These are phyloP conservation scores for Fragilaria crotonensis DNA, from an alignment of 108 stramenopile genomes.

Conservation along the genomic window DNA sequence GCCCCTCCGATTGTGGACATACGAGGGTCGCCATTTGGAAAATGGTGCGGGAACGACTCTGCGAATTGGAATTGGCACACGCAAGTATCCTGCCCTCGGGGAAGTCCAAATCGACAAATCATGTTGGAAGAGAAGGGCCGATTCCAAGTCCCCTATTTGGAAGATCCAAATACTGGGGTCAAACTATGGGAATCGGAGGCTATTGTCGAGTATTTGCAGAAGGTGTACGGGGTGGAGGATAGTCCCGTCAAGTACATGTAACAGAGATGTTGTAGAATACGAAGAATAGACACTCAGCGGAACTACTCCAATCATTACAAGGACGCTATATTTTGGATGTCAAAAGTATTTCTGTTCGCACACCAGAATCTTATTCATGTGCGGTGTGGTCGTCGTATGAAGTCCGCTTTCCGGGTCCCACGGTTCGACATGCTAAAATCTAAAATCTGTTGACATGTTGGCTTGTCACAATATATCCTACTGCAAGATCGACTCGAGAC, in stretches of 20 bases:
- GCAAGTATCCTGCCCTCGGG: constrained; percentile 21
- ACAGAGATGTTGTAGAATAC: no score
- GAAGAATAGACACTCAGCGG: no score
- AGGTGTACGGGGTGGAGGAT: constrained; percentile 21
- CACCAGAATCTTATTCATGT: no score
- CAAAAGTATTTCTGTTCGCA: no score
- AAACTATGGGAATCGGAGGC: constrained; percentile 57
- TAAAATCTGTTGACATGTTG: no score
- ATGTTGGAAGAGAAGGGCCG: constrained; percentile 16
- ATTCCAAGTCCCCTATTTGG: constrained; percentile 52
- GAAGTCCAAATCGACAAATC: constrained; percentile 27
- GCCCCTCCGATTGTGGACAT: constrained; percentile 28
- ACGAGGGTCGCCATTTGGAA: constrained; percentile 31
- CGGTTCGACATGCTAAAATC: no score
- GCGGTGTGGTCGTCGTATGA: no score
- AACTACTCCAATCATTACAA: no score
- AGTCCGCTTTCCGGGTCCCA: no score
- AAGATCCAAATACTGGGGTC: constrained; percentile 56
- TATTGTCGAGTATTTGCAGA: constrained; percentile 51
- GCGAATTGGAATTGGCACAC: constrained; percentile 17
- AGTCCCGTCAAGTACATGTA: constrained; percentile 4
- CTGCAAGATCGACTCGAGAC: no score
- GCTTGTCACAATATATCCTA: no score
- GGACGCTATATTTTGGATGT: no score
- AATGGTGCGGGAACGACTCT: constrained; percentile 18